These are phyloP conservation scores for Globisporangium viniferum DNA, from an alignment of 352 stramenopile species.

Conservation along the genomic window DNA sequence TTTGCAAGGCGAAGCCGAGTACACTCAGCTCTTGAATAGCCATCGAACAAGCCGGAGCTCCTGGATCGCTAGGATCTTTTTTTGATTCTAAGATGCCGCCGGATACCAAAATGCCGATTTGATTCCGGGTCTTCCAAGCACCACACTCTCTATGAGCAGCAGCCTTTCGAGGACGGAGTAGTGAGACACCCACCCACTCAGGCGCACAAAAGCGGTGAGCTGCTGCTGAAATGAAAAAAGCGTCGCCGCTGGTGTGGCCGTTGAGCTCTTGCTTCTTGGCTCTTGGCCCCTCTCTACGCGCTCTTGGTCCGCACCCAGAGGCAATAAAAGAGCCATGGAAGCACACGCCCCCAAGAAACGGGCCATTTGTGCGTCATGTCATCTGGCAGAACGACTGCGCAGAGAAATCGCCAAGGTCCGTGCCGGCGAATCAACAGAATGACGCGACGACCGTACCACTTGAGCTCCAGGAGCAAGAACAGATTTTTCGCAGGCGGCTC, in stretches of 20 bases:
- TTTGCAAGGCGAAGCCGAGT: background rate
- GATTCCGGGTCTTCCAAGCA: no score
- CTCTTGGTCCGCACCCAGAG: constrained; percentile 2
- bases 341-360: background rate
- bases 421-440: constrained; percentile 3
- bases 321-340: constrained; percentile 11
- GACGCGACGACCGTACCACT: constrained; percentile 12
- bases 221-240: background rate
- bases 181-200: background rate
- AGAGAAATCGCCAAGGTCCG: background rate
- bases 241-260: background rate
- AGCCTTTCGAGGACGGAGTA: no score
- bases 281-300: background rate
- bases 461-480: background rate
- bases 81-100: no score
- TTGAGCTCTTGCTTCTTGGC: background rate
- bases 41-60: background rate
- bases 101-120: no score
- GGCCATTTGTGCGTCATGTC: background rate
- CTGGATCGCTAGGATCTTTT: no score
- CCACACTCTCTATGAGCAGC: no score
- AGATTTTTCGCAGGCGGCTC: background rate
- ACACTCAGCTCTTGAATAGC: background rate
- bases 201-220: background rate
- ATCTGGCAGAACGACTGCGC: background rate